Evolutionary conservation across 208 protist species (phyloP).

Genomic region (Acanthamoeba royreba): DNA sequence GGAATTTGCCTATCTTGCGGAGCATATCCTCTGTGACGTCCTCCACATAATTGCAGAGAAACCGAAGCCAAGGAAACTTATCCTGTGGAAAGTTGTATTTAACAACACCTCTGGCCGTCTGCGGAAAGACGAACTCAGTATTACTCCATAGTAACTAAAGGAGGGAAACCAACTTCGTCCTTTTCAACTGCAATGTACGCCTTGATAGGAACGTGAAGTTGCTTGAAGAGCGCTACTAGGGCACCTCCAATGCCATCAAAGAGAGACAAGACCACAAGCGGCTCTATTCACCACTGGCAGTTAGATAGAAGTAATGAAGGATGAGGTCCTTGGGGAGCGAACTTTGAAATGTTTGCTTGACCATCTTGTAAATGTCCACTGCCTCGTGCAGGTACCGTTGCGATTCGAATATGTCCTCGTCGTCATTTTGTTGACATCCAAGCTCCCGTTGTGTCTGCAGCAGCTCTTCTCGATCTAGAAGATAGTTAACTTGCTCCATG

Average conservation of each 20-base stretch:
- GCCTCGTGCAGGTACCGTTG: too few species aligned
- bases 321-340: background rate
- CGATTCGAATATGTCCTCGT: too few species aligned
- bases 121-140: background rate
- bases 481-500: too few species aligned
- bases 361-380: too few species aligned
- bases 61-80: background rate
- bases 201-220: background rate
- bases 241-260: slow-evolving; percentile 43
- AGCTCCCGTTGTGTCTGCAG: too few species aligned
- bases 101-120: background rate
- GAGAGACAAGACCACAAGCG: background rate
- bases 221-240: background rate
- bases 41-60: background rate
- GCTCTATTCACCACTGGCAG: background rate
- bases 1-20: too few species aligned
- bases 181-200: slow-evolving; percentile 17
- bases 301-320: background rate
- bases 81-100: background rate
- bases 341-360: too few species aligned
- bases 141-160: background rate
- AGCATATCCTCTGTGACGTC: background rate
- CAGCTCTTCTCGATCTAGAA: too few species aligned
- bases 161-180: background rate
- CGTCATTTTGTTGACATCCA: too few species aligned